Evolutionary conservation across 768 basidiomycete species (phyloP), one percentile per base, ranked within the genome.

Genomic region (Pleurotus ostreatus): DNA sequence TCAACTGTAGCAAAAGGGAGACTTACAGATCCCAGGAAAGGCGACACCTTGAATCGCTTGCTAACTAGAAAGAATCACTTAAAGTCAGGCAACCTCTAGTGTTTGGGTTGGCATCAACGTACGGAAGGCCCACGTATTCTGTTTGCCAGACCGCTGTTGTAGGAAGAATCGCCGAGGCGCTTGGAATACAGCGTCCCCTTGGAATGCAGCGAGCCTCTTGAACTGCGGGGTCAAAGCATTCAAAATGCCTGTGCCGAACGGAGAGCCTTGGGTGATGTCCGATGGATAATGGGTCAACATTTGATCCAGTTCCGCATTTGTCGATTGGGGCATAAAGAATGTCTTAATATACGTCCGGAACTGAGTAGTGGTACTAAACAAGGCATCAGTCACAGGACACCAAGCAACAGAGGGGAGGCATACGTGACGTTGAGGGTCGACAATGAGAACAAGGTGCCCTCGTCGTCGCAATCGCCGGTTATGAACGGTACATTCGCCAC

Each of bases 101-200:
- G 8, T 8, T 34, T 8, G 30, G 30, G 30, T 1, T 34, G 30
- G 30, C 7, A 9, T 34, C 30, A 9, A 34, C 30, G 52, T 37
- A 78, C 77, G 40, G 63, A 71, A 80, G 0, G 68, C 63, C 78
- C 78, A 82, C 1, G 63, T 63, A n/a, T 67, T 64, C 62, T 74
- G 75, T 46, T 69, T 74, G 0, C 65, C 68, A 0, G 74, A 65
- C 0, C 60, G 65, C 16, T 68, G 55, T 25, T 75, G 63, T 23
- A 83, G 59, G 57, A 84, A 70, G 65, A 77, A 76, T 2, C 80
- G 62, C 11, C 81, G 64, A 39, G 82, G 76, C 0, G 70, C 78
- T 55, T 83, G 76, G 68, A 84, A 80, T 1, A 76, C 68, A 25
- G 67, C 65, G 57, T 84, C 83, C 0, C 82, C 82, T 48, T 72